Evolutionary conservation across 1,284 basidiomycete genomes (phyloP), one percentile per base, ranked within the genome.

Genomic region (Microbotryum scabiosae): DNA sequence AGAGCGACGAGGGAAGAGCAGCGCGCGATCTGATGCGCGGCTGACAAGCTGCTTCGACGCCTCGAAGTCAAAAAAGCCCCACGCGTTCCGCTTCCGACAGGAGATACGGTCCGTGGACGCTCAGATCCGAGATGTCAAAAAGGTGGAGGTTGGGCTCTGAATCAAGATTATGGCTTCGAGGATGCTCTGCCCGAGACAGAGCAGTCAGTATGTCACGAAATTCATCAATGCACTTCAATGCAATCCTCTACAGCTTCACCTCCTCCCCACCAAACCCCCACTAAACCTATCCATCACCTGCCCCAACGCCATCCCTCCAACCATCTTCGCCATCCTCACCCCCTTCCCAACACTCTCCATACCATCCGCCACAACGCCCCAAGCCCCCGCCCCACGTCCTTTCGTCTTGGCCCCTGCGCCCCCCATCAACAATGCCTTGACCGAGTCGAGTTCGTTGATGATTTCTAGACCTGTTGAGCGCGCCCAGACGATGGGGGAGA

Each of bases 381-480:
- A 64, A 7, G 32, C 43, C 0, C 57, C 58, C 30, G 20, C 57
- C 3, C 53, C 32, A 21, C 23, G 30, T 4, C 47, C 20, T 18
- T 36, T 51, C 47, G 49, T 47, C 26, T 36, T 52, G 12, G 75
- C 76, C 2, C 91, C 91, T 5, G 88, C 91, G 23, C 81, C 79
- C 71, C 84, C 80, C 88, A 96, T 91, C 28, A 96, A 75, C 1
- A 85, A 83, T 7, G 82, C 81, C 76, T 96, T 96, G 64, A 96
- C 70, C 0, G 82, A 78, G 63, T 87, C 86, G 23, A 94, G 75
- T 75, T 97, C 91, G 71, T 97, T 94, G 51, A 96, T 71, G 10
- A 94, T 83, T 71, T 96, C 91, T n/a, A 96, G 74, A 0, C 91
- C 92, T 10, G 86, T 82, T 0, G 86, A 87, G 54, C 92, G 82